Conservation (phyloP, 148 eudicot genomes). For the Gaultheria prostrata region DNA sequence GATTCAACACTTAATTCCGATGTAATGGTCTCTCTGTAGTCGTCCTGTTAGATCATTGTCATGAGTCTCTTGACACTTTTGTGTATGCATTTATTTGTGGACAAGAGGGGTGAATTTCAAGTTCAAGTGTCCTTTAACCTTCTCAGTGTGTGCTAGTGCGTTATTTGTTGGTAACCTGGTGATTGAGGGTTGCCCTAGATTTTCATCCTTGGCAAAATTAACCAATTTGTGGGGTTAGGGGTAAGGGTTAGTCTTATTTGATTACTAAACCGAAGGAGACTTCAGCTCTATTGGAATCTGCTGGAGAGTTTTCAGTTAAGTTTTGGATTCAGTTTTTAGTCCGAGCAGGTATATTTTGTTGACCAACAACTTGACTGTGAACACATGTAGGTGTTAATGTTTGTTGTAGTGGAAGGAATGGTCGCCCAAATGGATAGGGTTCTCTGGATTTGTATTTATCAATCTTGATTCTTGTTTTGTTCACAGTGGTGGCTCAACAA, state of each 20-base stretch:
- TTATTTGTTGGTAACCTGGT: background rate
- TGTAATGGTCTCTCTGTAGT: background rate
- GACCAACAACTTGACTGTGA: background rate
- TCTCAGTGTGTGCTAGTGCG: background rate
- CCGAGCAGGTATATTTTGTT: background rate
- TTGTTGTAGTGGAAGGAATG: background rate
- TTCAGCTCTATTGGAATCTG: background rate
- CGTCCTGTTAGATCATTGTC: background rate
- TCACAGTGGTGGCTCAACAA: conserved; percentile 43
- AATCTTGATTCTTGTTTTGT: conserved; percentile 2
- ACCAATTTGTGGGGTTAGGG: background rate
- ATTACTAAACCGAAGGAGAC: background rate
- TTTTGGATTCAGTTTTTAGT: background rate
- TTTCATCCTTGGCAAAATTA: background rate
- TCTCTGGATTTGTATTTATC: background rate
- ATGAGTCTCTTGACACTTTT: background rate
- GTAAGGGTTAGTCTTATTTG: background rate
- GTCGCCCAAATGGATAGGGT: background rate
- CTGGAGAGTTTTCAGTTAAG: background rate
- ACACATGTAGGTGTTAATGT: background rate
- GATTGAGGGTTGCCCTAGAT: background rate
- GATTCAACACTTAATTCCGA: background rate
- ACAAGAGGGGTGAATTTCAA: background rate
- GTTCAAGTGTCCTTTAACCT: background rate
- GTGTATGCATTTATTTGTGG: background rate